Conservation (phyloP, 106 monocot species). For the Xerophyta viscosa region DNA sequence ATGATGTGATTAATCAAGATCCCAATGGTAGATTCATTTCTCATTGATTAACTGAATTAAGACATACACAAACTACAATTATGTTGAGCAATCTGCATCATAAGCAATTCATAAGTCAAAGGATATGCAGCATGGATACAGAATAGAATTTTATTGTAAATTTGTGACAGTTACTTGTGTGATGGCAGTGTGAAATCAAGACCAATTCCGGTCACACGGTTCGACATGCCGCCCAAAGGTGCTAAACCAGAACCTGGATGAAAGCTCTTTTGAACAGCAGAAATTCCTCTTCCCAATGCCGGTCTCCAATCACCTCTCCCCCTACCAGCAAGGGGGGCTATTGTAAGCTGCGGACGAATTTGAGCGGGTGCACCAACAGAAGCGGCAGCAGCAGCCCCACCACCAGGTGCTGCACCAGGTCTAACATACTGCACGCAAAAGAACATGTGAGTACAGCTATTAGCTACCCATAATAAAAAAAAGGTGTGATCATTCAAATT, state of each 20-base stretch:
- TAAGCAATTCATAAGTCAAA: no score
- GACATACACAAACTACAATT: no score
- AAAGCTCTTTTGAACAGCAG: conserved; percentile 23
- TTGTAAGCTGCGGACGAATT: conserved; percentile 48
- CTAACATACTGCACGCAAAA: conserved; percentile 71
- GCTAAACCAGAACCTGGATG: conserved; percentile 50
- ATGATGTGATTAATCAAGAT: no score
- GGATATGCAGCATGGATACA: no score
- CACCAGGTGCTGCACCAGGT: conserved; percentile 49
- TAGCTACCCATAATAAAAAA: no score
- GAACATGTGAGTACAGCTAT: no score
- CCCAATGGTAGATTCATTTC: no score
- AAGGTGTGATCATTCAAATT: no score
- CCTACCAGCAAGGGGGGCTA: conserved; percentile 40
- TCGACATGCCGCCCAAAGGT: conserved; percentile 47
- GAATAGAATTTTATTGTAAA: no score
- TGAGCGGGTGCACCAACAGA: conserved; percentile 40
- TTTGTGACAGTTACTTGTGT: conserved; percentile 62
- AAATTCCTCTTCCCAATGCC: conserved; percentile 21
- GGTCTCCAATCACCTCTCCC: conserved; percentile 89
- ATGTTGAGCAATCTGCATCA: no score
- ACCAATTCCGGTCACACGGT: conserved; percentile 53
- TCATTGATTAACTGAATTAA: no score
- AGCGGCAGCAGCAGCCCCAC: conserved; percentile 37
- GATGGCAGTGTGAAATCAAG: conserved; percentile 91